Evolutionary conservation across 2,329 filamentous ascomycete species (phyloP).

Genomic region (Byssothecium circinans): DNA sequence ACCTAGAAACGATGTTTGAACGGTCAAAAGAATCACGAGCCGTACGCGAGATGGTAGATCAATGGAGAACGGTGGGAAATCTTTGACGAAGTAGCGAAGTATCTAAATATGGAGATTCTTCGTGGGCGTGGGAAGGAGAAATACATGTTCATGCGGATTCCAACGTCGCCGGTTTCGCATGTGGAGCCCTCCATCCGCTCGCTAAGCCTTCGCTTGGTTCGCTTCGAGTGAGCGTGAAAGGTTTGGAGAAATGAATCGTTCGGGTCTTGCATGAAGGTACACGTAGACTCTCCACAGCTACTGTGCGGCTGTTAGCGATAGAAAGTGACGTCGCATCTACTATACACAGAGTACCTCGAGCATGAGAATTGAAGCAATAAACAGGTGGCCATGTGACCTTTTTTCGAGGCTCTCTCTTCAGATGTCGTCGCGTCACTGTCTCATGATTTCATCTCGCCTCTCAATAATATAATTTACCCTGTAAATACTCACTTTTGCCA

Average conservation of each 20-base stretch:
- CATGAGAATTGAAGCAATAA: no score
- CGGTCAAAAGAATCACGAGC: background rate
- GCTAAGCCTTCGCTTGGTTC: conserved; percentile 6
- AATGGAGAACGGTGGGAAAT: conserved; percentile 23
- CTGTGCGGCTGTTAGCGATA: background rate
- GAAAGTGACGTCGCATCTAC: no score
- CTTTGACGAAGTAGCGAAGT: conserved; percentile 12
- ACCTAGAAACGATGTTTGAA: background rate
- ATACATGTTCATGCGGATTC: conserved; percentile 21
- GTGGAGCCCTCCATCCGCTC: conserved; percentile 16
- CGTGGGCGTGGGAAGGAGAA: conserved; percentile 16
- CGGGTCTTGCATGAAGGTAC: background rate
- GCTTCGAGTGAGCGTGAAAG: conserved; percentile 15
- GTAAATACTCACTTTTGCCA: no score
- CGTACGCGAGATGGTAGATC: conserved; percentile 10
- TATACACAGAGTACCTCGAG: no score
- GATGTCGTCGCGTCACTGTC: no score
- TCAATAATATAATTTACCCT: no score
- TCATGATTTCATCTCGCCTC: no score
- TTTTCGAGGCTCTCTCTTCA: no score
- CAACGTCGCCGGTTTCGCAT: conserved; percentile 19
- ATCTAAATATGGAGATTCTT: conserved; percentile 10
- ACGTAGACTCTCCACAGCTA: background rate
- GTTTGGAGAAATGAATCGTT: background rate
- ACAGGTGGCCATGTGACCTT: no score